Conservation (phyloP, 306 rosid species). For the Mucuna pruriens region DNA sequence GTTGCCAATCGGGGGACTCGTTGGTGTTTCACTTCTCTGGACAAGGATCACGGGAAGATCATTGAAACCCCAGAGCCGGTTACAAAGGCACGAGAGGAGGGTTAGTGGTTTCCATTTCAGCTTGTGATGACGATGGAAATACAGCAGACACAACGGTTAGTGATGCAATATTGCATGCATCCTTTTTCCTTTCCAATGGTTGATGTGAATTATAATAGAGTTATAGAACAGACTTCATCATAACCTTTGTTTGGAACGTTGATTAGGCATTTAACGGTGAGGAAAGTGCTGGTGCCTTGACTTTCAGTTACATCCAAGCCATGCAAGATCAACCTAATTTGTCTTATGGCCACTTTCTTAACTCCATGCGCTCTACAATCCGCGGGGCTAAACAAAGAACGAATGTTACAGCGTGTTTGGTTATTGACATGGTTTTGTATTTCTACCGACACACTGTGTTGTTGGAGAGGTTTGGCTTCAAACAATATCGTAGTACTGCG, state of each 20-base stretch:
- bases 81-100: constrained; percentile 63
- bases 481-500: neutral
- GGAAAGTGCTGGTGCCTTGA: constrained; percentile 62
- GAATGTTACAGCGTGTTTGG: neutral
- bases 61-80: constrained; percentile 34
- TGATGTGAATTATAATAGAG: neutral
- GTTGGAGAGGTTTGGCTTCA: constrained; percentile 25
- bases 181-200: neutral
- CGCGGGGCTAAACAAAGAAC: constrained; percentile 53
- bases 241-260: constrained; percentile 20
- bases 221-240: neutral
- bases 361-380: constrained; percentile 53
- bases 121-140: constrained; percentile 57
- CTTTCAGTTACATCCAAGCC: constrained; percentile 68
- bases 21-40: constrained; percentile 71
- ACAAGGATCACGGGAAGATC: constrained; percentile 64
- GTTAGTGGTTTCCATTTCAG: constrained; percentile 53
- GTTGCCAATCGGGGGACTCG: constrained; percentile 63
- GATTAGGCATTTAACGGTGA: constrained; percentile 56
- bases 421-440: no score
- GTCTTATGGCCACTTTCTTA: constrained; percentile 57
- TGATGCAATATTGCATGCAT: neutral
- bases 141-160: constrained; percentile 59
- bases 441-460: no score
- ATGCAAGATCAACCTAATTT: constrained; percentile 53